Conservation (phyloP, 1,284 basidiomycete species). For the Puccinia polysora region DNA sequence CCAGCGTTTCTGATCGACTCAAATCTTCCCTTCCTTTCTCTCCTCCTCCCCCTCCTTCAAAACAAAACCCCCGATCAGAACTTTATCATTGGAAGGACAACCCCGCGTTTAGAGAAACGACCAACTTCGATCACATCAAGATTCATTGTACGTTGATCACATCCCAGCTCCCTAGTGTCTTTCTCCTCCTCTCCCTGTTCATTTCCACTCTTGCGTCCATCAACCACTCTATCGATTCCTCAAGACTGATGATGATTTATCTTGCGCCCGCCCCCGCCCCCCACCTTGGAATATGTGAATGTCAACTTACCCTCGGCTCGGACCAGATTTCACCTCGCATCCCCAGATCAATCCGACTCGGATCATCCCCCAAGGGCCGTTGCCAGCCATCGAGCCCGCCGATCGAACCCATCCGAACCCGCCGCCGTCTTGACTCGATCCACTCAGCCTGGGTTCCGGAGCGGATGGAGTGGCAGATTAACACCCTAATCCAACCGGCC, state of each 20-base stretch:
- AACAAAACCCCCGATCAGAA: conserved; percentile 92
- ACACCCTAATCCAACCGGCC: no score
- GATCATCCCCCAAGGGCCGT: no score
- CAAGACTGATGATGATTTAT: background rate
- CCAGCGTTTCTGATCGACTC: conserved; percentile 88
- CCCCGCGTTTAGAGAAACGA: no score
- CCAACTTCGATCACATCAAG: no score
- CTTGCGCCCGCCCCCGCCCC: background rate
- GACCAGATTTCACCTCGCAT: background rate
- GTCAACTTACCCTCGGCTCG: background rate
- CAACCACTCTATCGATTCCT: conserved; percentile 62
- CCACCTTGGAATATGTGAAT: no score
- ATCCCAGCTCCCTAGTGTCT: conserved; percentile 64
- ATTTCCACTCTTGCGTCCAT: background rate
- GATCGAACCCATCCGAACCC: no score
- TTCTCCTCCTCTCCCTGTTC: background rate
- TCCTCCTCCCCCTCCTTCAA: conserved; percentile 72
- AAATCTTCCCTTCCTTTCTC: conserved; percentile 62
- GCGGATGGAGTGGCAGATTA: no score
- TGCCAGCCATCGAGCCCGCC: no score
- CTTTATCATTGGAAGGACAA: conserved; percentile 77
- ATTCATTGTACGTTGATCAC: conserved; percentile 67
- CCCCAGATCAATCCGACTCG: no score
- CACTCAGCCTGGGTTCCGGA: no score
- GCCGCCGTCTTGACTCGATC: no score